Evolutionary conservation across 257 asterid species (phyloP).

Genomic region (Agastache rugosa): DNA sequence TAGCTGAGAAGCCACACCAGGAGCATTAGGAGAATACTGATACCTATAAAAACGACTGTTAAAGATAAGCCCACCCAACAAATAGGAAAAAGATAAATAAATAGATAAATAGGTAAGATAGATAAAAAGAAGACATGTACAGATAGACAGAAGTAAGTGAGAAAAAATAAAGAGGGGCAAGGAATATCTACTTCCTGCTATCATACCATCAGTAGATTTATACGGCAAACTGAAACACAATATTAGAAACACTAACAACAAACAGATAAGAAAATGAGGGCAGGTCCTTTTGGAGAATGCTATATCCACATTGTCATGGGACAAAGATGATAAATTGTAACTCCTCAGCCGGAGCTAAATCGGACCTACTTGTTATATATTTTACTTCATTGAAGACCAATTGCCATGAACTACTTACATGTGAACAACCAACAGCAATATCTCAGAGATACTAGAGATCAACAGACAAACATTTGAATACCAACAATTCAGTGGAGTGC

Average conservation of each 20-base stretch:
- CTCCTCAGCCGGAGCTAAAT: neutral
- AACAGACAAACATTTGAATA: neutral
- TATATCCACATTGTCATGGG: slow-evolving; percentile 2
- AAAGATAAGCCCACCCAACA: slow-evolving; percentile 31
- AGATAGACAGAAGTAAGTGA: neutral
- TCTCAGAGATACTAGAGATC: neutral
- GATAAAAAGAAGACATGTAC: neutral
- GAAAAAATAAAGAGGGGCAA: slow-evolving; percentile 23
- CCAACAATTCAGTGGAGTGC: neutral
- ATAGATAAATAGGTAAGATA: neutral
- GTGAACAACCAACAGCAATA: neutral
- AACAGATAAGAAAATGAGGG: slow-evolving; percentile 8
- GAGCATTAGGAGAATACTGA: slow-evolving; percentile 71
- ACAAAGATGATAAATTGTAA: neutral
- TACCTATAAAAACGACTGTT: slow-evolving; percentile 57
- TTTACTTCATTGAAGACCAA: slow-evolving; percentile 20
- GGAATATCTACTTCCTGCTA: slow-evolving; percentile 2
- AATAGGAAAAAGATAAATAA: neutral
- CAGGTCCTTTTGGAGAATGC: neutral
- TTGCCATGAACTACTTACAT: neutral
- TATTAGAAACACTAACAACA: slow-evolving; percentile 8
- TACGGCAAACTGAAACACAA: neutral
- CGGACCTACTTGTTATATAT: slow-evolving; percentile 17
- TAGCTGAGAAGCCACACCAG: slow-evolving; percentile 85
- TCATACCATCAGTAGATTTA: slow-evolving; percentile 13